Evolutionary conservation across 2,329 filamentous ascomycete species (phyloP).

Genomic region (Penicillium olsonii): DNA sequence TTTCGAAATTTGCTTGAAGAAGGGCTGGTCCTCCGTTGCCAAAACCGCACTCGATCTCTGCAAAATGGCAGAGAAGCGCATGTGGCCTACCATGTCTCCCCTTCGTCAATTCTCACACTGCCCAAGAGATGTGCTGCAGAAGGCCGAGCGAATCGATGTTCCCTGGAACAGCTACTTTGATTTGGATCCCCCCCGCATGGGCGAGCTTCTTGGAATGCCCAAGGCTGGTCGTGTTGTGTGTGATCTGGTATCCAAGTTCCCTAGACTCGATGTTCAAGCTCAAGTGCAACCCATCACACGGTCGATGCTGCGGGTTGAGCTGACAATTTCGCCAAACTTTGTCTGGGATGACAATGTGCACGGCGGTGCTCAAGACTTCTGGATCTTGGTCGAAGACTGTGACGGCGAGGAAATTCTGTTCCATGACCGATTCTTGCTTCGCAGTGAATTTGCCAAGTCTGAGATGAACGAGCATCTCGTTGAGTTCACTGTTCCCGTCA

Average conservation of each 20-base stretch:
- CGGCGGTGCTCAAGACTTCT: conserved; percentile 87
- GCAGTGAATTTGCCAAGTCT: conserved; percentile 80
- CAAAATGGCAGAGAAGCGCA: conserved; percentile 98
- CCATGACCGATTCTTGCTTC: conserved; percentile 90
- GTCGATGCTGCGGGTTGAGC: conserved; percentile 85
- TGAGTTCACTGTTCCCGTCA: conserved; percentile 94
- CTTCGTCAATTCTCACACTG: conserved; percentile 85
- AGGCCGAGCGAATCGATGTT: conserved; percentile 92
- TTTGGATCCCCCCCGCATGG: conserved; percentile 93
- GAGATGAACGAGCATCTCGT: conserved; percentile 93
- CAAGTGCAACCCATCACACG: conserved; percentile 93
- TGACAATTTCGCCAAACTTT: conserved; percentile 91
- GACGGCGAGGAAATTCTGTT: conserved; percentile 95
- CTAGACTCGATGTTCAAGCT: conserved; percentile 86
- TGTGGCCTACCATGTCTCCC: conserved; percentile 99
- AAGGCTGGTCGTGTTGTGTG: conserved; percentile 86
- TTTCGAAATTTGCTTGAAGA: conserved; percentile 96
- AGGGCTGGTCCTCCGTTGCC: conserved; percentile 91
- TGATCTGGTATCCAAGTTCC: conserved; percentile 85
- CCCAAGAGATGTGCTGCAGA: conserved; percentile 81
- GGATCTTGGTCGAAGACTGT: conserved; percentile 96
- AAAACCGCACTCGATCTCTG: conserved; percentile 91
- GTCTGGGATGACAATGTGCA: conserved; percentile 92
- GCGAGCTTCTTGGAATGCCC: conserved; percentile 86
- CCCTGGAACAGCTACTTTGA: conserved; percentile 94